phyloP scores from a whole-genome alignment of 495 filamentous ascomycete species.

The Symbiotaphrina buchneri region DNA sequence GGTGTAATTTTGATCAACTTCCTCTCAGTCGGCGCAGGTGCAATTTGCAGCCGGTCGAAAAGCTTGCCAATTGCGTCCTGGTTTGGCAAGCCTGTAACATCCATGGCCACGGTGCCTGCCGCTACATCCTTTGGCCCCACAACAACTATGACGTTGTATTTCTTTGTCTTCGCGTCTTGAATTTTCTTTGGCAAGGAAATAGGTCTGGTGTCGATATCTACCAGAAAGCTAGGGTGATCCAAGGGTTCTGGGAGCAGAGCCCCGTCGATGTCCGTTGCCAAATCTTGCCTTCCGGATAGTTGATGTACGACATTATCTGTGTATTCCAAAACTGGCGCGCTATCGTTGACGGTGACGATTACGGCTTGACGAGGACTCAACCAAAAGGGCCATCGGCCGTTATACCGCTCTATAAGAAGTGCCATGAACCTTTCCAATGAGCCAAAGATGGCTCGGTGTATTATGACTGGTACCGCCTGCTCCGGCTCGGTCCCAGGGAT shows the following conservation, averaged over 20 bases:
- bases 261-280: slow-evolving; percentile 3
- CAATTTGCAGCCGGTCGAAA: no score
- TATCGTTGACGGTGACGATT: slow-evolving; percentile 53
- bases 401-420: slow-evolving; percentile 64
- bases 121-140: slow-evolving; percentile 36
- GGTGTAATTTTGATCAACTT: no score
- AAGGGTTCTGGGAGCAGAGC: slow-evolving; percentile 15
- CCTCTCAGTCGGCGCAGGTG: no score
- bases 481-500: slow-evolving; percentile 35
- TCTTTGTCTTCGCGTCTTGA: slow-evolving; percentile 42
- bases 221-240: slow-evolving; percentile 26
- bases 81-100: no score
- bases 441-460: slow-evolving; percentile 76
- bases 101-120: slow-evolving; percentile 19
- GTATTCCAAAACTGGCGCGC: slow-evolving; percentile 29
- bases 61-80: no score
- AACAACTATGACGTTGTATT: slow-evolving; percentile 54
- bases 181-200: slow-evolving; percentile 46
- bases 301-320: slow-evolving; percentile 23
- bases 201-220: slow-evolving; percentile 49
- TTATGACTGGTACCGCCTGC: slow-evolving; percentile 75
- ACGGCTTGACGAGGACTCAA: slow-evolving; percentile 64
- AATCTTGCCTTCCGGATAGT: slow-evolving; percentile 16
- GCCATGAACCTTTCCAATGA: slow-evolving; percentile 77
- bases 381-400: slow-evolving; percentile 80